A percentile compares a stretch with the other conserved stretches of the same genome.
phyloP scores from a whole-genome alignment of 2,329 filamentous ascomycete genomes.

The Talaromyces rugulosus region DNA sequence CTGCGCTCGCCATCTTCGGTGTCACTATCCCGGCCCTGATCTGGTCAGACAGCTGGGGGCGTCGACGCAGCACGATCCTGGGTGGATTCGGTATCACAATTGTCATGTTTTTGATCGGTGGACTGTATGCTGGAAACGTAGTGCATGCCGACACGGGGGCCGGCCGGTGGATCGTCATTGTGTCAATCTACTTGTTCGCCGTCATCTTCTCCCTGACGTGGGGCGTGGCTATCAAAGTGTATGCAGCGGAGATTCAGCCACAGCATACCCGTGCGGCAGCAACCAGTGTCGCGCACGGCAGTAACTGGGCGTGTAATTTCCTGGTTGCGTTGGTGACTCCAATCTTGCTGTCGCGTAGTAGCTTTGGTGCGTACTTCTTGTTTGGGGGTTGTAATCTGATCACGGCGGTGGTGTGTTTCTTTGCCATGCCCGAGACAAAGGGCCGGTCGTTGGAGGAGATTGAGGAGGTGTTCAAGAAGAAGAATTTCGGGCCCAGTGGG shows the following conservation, averaged over 20 bases:
- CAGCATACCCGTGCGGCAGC: slow-evolving; percentile 52
- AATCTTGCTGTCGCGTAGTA: slow-evolving; percentile 39
- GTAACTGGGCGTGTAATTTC: slow-evolving; percentile 48
- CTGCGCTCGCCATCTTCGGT: slow-evolving; percentile 56
- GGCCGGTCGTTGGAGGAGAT: slow-evolving; percentile 49
- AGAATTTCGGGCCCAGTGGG: slow-evolving; percentile 9
- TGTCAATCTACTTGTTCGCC: slow-evolving; percentile 26
- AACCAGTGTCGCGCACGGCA: slow-evolving; percentile 49
- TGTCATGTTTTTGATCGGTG: slow-evolving; percentile 32
- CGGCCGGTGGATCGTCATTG: slow-evolving; percentile 28
- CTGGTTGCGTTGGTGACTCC: slow-evolving; percentile 44
- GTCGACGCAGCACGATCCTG: slow-evolving; percentile 51
- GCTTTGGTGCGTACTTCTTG: slow-evolving; percentile 45
- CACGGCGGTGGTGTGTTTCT: slow-evolving; percentile 35
- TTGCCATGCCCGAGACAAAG: slow-evolving; percentile 51
- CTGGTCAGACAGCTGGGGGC: slow-evolving; percentile 55
- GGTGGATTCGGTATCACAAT: slow-evolving; percentile 50
- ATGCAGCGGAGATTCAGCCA: slow-evolving; percentile 57
- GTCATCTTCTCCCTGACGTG: slow-evolving; percentile 40
- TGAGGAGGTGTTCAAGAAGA: slow-evolving; percentile 41
- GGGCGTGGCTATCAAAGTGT: slow-evolving; percentile 55
- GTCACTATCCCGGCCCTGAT: slow-evolving; percentile 55
- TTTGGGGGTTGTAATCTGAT: slow-evolving; percentile 40
- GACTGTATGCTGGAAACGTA: slow-evolving; percentile 27
- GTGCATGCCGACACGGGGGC: slow-evolving; percentile 25